Evolutionary conservation across 2,329 filamentous ascomycete genomes (phyloP).

Genomic region (Fusarium xylarioides): DNA sequence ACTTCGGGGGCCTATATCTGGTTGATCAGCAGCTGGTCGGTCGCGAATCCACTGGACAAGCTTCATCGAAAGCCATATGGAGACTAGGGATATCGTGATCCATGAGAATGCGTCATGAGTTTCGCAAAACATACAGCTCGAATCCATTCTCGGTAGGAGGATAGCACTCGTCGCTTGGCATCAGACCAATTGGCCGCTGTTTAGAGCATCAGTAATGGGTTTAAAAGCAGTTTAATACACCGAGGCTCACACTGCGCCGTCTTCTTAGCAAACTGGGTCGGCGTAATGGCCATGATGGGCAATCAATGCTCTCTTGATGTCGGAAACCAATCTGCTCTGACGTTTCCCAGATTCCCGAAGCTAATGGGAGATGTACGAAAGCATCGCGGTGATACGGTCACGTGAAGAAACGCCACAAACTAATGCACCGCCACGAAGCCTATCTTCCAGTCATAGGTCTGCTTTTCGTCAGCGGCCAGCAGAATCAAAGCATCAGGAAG

Average conservation of each 20-base stretch:
- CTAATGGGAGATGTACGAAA: constrained; percentile 41
- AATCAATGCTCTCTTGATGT: constrained; percentile 48
- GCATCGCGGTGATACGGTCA: constrained; percentile 32
- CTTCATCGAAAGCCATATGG: neutral
- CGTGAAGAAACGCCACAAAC: constrained; percentile 41
- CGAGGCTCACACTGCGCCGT: constrained; percentile 76
- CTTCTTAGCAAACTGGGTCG: constrained; percentile 87
- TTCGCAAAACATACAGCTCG: constrained; percentile 77
- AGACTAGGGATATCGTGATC: neutral
- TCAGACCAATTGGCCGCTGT: constrained; percentile 89
- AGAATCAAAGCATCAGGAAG: neutral
- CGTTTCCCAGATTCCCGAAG: constrained; percentile 42
- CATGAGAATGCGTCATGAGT: neutral
- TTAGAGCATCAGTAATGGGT: constrained; percentile 47
- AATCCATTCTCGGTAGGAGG: constrained; percentile 94
- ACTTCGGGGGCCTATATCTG: constrained; percentile 85
- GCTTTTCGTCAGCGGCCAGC: constrained; percentile 36
- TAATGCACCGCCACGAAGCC: constrained; percentile 32
- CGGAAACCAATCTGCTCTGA: constrained; percentile 44
- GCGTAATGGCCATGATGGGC: constrained; percentile 83
- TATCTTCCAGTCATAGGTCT: constrained; percentile 30
- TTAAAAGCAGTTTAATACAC: constrained; percentile 1
- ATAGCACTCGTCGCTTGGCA: constrained; percentile 85
- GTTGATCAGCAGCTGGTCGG: constrained; percentile 24
- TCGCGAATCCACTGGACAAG: neutral